These are phyloP conservation scores for Schizothecium vesticola DNA, from an alignment of 495 filamentous ascomycete genomes.

Conservation along the genomic window DNA sequence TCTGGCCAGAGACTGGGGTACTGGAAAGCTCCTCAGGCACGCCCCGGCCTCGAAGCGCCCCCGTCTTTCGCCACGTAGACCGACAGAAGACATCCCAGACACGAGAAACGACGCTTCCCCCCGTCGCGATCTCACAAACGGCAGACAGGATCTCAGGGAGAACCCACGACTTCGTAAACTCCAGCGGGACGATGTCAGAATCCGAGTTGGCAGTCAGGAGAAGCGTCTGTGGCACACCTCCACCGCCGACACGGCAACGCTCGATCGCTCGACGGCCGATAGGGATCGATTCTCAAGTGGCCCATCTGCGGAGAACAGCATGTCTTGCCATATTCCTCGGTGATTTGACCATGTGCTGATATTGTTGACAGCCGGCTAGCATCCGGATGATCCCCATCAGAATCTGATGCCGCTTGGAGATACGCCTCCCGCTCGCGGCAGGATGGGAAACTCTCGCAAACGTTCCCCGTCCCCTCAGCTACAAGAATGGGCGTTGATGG, in stretches of 20 bases:
- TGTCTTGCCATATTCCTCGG: neutral
- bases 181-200: constrained; percentile 20
- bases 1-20: constrained; percentile 22
- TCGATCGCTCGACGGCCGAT: neutral
- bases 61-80: neutral
- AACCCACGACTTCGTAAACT: neutral
- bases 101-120: constrained; percentile 4
- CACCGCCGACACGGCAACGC: constrained; percentile 1
- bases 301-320: neutral
- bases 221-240: constrained; percentile 23
- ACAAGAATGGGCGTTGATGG: neutral
- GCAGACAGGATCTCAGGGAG: neutral
- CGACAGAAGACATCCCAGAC: neutral
- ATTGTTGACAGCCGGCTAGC: neutral
- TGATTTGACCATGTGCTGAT: constrained; percentile 1
- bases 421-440: neutral
- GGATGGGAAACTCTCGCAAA: neutral
- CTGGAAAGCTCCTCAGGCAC: constrained; percentile 3
- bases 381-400: neutral
- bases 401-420: neutral
- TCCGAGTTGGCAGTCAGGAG: constrained; percentile 38
- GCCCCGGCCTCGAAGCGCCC: neutral
- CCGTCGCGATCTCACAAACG: constrained; percentile 2
- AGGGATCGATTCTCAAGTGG: neutral
- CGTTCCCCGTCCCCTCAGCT: neutral